Evolutionary conservation across 2,329 filamentous ascomycete species (phyloP), one percentile per base, ranked within the genome.

Genomic region (Aspergillus persii): DNA sequence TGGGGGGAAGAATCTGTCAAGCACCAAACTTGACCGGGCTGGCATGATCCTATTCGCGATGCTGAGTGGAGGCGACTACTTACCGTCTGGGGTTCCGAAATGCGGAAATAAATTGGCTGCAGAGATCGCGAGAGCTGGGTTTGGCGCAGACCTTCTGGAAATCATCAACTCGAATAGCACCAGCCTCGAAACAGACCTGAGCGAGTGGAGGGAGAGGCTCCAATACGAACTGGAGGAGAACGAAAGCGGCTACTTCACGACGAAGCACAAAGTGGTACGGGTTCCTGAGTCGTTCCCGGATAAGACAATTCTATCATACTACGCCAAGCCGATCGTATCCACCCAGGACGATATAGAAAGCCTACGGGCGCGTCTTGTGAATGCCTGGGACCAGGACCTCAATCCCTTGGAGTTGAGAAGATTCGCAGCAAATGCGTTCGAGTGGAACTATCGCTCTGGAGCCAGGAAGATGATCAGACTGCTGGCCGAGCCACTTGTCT

Each of bases 61-160:
- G 62, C 92, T 99, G 84, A 97, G 93, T 66, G 95, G 95, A 6
- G 95, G 95, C 6, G 95, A 99, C 74, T 99, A 99, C 68, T 81
- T 94, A 0, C 91, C 93, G 0, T 90, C 92, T 57, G 95, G 95
- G 0, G 89, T 99, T 15, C 87, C 90, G 0, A 90, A 91, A 3
- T 96, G 93, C 67, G 95, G 95, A 1, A 86, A 92, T 52, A 96
- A 94, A 70, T 81, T 93, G 9, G 94, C 95, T 0, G 95, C 90
- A 65, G 92, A 97, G 72, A 96, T 95, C 56, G 93, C 93, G 36
- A 86, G 86, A 68, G 95, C 92, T 54, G 92, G 93, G 0, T 98
- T 94, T 74, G 95, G 94, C 2, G 84, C 82, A 59, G 85, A 89
- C 39, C 77, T 98, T 3, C 3, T 77, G 89, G 58, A 79, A 75